Conservation (phyloP, 352 stramenopile species). For the Globisporangium paroecandrum region DNA sequence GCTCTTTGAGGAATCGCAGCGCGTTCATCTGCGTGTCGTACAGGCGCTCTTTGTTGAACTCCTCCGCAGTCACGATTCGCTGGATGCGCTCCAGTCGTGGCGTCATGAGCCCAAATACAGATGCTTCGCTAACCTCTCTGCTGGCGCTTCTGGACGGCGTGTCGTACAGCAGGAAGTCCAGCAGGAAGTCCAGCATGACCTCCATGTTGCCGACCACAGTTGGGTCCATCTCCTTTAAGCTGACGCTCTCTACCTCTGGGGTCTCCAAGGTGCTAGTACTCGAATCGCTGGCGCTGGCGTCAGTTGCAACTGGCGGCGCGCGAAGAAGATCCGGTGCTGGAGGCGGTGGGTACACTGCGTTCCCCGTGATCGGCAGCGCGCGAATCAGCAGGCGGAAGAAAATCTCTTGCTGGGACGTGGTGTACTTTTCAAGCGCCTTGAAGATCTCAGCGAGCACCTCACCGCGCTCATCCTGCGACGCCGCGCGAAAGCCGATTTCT, state of each 20-base stretch:
- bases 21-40: slow-evolving; percentile 58
- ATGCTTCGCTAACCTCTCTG: slow-evolving; percentile 9
- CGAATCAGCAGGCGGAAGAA: slow-evolving; percentile 64
- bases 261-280: not conserved
- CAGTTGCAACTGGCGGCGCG: not conserved
- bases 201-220: slow-evolving; percentile 28
- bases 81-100: slow-evolving; percentile 49
- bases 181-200: slow-evolving; percentile 62
- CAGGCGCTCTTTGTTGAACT: slow-evolving; percentile 41
- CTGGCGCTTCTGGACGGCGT: slow-evolving; percentile 13
- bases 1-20: slow-evolving; percentile 60
- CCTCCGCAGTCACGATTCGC: slow-evolving; percentile 35
- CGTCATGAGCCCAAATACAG: slow-evolving; percentile 40
- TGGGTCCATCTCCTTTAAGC: slow-evolving; percentile 8
- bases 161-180: slow-evolving; percentile 68
- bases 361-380: slow-evolving; percentile 36
- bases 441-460: slow-evolving; percentile 34
- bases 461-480: slow-evolving; percentile 38
- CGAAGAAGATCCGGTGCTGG: slow-evolving; percentile 10
- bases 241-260: not conserved
- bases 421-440: slow-evolving; percentile 28
- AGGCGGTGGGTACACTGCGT: slow-evolving; percentile 17
- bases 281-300: not conserved
- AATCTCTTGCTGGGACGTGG: slow-evolving; percentile 47
- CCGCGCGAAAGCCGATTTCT: slow-evolving; percentile 68